Evolutionary conservation across 768 basidiomycete genomes (phyloP), one percentile per base, ranked within the genome.

Genomic region (Podaxis rugospora): DNA sequence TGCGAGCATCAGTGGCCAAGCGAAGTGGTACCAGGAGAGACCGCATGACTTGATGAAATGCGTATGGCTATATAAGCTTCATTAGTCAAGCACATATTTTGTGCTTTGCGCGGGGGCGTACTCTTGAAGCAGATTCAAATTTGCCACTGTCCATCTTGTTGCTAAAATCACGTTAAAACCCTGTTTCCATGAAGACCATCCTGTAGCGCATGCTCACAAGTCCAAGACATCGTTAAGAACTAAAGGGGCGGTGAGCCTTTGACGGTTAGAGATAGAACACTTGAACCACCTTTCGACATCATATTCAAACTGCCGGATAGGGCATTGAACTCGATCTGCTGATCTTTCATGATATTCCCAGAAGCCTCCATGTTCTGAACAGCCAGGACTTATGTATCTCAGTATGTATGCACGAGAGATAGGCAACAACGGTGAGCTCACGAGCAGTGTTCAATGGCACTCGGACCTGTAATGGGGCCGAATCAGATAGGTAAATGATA

Each of bases 301-400:
- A 92, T 92, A 59, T 84, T 87, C 53, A 95, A 73, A 67, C 88
- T 90, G 1, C 90, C 90, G 66, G 86, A 85, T 16, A 95, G 79
- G 5, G 92, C 95, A 67, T 86, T 87, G 68, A 95, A 94, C 76
- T 97, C 94, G 59, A 95, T 86, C 63, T 90, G 87, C 67, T 94
- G 89, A 39, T 88, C 84, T 64, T 83, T 86, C 1, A 82, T 80
- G 49, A 96, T 82, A 1, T 83, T 82, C 6, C 88, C 85, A 0
- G 85, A 85, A 0, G 91, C 92, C 63, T 90, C 88, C 83, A 96
- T 87, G 68, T 98, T 96, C 75, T 97, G 95, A 16, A 95, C 89
- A 0, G 95, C 93, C 52, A 96, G 78, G 13, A 95, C 78, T 80
- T 47, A 14, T 44, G 55, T 28, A 25, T 50, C 55, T 53, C 9